Evolutionary conservation across 306 rosid genomes (phyloP), one percentile per base, ranked within the genome.

Genomic region (Ammopiptanthus mongolicus): DNA sequence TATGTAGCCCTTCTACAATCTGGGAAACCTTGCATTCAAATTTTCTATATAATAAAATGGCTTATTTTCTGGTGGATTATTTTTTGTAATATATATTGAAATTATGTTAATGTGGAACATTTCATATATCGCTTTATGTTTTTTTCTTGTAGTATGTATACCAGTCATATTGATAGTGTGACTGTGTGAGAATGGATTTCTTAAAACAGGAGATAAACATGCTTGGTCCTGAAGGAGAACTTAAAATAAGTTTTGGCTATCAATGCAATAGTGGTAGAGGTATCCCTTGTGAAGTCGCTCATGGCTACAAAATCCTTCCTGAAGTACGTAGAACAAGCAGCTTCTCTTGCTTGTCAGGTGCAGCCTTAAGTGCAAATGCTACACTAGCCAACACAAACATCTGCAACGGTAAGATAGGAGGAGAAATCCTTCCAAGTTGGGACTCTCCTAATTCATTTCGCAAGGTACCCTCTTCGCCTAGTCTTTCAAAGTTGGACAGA

Each of bases 261-360:
- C 93, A 96, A 73, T 96, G 98, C 86, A 89, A 79, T 79, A 48
- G 73, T 57, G 72, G 83, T 69, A 74, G 71, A 82, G 84, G 75
- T 62, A 67, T 66, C 53, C 80, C 88, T 78, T 58, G 65, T 52
- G 88, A 80, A 74, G 72, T 80, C 71, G 51, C 82, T 13, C 58
- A 53, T 51, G 83, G 81, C 70, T 74, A 56, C 76, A 82, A 82
- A 53, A 71, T 47, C 67, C 65, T 73, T 37, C 86, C 96, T 22
- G 84, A 80, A 75, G 76, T 96, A 37, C 92, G 65, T 63, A 88
- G 88, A 85, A 81, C 90, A 57, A 89, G 98, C 79, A 92, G 99
- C 75, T 96, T 96, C 84, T 89, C 97, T 78, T 96, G 99, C 87
- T 89, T 96, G 78, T 96, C 97, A 36, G 99, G 99, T 34, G 99